A percentile compares a stretch with the other conserved stretches of the same genome.
Evolutionary conservation across 2,329 filamentous ascomycete species (phyloP).

Genomic region (Pseudophaeomoniella oleicola): DNA sequence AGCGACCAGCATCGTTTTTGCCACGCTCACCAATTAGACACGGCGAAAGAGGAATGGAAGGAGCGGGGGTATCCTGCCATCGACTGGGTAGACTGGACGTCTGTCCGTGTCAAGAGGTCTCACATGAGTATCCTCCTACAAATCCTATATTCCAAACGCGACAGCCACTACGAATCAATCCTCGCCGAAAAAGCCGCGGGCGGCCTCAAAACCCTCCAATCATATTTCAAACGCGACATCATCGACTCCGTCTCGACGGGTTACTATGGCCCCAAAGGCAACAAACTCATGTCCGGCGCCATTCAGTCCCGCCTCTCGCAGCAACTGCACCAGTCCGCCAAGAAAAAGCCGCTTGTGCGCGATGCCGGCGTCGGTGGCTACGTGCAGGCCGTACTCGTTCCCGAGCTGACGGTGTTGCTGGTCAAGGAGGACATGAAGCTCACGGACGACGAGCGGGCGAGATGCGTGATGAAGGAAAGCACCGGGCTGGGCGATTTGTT

Average conservation of each 20-base stretch:
- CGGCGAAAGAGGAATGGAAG: conserved; percentile 22
- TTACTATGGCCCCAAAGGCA: conserved; percentile 69
- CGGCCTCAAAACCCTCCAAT: conserved; percentile 28
- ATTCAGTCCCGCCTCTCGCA: conserved; percentile 43
- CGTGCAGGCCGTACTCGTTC: conserved; percentile 62
- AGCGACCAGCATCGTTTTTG: conserved; percentile 10
- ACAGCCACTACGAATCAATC: conserved; percentile 46
- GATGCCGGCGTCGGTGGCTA: conserved; percentile 53
- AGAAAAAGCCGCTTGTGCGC: conserved; percentile 51
- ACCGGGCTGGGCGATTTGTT: conserved; percentile 52
- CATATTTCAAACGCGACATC: conserved; percentile 22
- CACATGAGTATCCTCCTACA: conserved; percentile 40
- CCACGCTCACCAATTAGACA: conserved; percentile 7
- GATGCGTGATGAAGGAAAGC: conserved; percentile 50
- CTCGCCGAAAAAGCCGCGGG: conserved; percentile 25
- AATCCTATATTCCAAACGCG: conserved; percentile 42
- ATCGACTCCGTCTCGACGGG: conserved; percentile 52
- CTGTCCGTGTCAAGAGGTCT: conserved; percentile 30
- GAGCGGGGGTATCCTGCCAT: conserved; percentile 54
- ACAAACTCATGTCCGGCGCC: conserved; percentile 47
- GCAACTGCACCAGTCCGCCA: conserved; percentile 45
- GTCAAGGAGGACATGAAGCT: conserved; percentile 46
- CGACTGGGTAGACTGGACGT: conserved; percentile 50
- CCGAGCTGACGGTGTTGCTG: conserved; percentile 45
- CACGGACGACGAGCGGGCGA: conserved; percentile 26